Conservation (phyloP, 345 rosid species). For the Populus deltoides region DNA sequence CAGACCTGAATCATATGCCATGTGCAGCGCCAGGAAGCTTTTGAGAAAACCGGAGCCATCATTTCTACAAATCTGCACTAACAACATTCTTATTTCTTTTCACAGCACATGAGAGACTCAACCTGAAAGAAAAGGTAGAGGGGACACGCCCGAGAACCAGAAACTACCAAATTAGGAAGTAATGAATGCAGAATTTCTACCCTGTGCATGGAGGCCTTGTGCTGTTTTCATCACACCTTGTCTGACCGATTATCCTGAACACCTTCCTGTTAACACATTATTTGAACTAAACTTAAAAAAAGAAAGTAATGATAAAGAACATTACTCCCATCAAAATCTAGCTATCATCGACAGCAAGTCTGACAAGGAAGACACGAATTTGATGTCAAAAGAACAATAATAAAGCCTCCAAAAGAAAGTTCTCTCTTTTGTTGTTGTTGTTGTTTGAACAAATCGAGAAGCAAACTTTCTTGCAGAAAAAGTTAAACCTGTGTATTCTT, state of each 20-base stretch:
- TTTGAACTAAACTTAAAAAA: no score
- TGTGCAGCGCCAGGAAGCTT: conserved; percentile 69
- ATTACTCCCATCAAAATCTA: no score
- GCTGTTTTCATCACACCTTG: conserved; percentile 41
- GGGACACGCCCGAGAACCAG: no score
- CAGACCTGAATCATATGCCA: conserved; percentile 86
- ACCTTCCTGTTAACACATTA: conserved; percentile 36
- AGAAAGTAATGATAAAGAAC: no score
- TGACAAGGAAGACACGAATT: no score
- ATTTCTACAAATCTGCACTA: conserved; percentile 69
- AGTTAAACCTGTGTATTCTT: conserved; percentile 63
- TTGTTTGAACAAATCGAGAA: neutral
- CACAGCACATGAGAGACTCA: no score
- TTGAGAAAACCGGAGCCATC: conserved; percentile 94
- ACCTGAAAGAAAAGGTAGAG: no score
- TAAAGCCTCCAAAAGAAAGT: no score
- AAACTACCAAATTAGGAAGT: neutral
- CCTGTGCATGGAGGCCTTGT: conserved; percentile 56
- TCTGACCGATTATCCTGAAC: conserved; percentile 27
- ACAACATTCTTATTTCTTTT: conserved; percentile 4
- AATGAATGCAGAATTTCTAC: neutral
- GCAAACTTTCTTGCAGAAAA: neutral
- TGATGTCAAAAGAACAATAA: no score
- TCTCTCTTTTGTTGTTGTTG: no score
- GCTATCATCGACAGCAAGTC: no score